A percentile compares a stretch with the other conserved stretches of the same genome.
Evolutionary conservation across 2,329 filamentous ascomycete species (phyloP).

Genomic region (Pyrenophora seminiperda): DNA sequence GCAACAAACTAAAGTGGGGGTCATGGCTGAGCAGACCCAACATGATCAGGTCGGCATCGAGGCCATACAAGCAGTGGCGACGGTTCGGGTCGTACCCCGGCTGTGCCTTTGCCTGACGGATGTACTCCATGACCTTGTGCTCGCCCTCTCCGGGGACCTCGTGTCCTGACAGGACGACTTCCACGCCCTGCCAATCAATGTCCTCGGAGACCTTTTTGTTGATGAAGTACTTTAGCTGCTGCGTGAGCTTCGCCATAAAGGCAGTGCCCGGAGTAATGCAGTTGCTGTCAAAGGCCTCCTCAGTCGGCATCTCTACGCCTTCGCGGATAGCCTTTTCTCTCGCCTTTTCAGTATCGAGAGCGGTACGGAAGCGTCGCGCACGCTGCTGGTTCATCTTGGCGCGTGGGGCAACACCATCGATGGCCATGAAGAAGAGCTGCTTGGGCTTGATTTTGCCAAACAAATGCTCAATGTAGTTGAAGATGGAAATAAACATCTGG

Average conservation of each 20-base stretch:
- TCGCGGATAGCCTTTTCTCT: constrained; percentile 90
- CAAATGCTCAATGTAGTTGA: constrained; percentile 99
- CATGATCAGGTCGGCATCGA: constrained; percentile 99
- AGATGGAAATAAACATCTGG: constrained; percentile 99
- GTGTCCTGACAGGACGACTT: constrained; percentile 94
- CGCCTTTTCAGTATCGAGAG: constrained; percentile 85
- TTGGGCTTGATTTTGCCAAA: constrained; percentile 99
- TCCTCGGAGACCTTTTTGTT: constrained; percentile 99
- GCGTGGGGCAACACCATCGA: constrained; percentile 94
- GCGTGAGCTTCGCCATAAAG: constrained; percentile 96
- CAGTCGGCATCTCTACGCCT: constrained; percentile 90
- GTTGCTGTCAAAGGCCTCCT: constrained; percentile 97
- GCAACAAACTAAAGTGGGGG: constrained; percentile 94
- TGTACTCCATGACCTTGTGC: constrained; percentile 99
- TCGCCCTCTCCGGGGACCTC: constrained; percentile 98
- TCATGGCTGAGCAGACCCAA: constrained; percentile 95
- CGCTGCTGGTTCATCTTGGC: constrained; percentile 99
- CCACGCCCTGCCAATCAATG: constrained; percentile 94
- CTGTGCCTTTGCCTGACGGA: constrained; percentile 94
- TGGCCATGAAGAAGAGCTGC: constrained; percentile 99
- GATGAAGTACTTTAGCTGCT: constrained; percentile 96
- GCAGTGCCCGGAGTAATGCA: constrained; percentile 97
- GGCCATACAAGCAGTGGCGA: constrained; percentile 93
- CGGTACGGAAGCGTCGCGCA: constrained; percentile 90
- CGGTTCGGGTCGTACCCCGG: constrained; percentile 90